phyloP scores from a whole-genome alignment of 805 yeast genomes.

The Priceomyces melissophilus region DNA sequence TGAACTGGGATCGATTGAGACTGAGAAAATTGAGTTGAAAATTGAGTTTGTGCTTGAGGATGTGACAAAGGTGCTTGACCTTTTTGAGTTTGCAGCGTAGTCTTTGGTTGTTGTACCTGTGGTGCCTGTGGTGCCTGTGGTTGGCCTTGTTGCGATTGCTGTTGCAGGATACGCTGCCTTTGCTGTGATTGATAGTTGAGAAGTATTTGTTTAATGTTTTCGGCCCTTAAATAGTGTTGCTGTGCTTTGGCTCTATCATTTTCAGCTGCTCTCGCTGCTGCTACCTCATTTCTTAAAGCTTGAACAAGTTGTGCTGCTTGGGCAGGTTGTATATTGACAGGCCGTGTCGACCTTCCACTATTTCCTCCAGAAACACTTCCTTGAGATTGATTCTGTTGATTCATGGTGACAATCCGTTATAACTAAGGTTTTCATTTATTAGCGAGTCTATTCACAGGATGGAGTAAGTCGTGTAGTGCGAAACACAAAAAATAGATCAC shows the following conservation, averaged over 20 bases:
- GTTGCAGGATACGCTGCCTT: conserved; percentile 24
- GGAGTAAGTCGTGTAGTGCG: no score
- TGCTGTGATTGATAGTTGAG: conserved; percentile 52
- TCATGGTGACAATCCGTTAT: conserved; percentile 1
- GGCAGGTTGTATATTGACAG: conserved; percentile 39
- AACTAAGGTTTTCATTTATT: background rate
- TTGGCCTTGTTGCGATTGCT: conserved; percentile 16
- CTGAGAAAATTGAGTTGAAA: conserved; percentile 2
- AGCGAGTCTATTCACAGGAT: background rate
- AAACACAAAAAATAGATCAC: no score
- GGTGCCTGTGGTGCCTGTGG: conserved; percentile 5
- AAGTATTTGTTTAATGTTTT: conserved; percentile 58
- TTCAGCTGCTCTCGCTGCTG: conserved; percentile 62
- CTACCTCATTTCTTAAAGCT: conserved; percentile 56
- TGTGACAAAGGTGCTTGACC: background rate
- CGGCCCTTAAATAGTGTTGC: conserved; percentile 60
- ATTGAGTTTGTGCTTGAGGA: conserved; percentile 1
- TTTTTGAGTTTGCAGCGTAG: conserved; percentile 3
- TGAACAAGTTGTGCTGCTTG: conserved; percentile 58
- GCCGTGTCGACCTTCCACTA: conserved; percentile 10
- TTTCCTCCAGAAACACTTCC: background rate
- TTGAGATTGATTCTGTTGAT: conserved; percentile 5
- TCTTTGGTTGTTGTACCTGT: conserved; percentile 1
- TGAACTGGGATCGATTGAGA: background rate
- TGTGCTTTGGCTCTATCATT: conserved; percentile 58